Evolutionary conservation across 2,329 filamentous ascomycete species (phyloP).

Genomic region (Diaporthe destruens): DNA sequence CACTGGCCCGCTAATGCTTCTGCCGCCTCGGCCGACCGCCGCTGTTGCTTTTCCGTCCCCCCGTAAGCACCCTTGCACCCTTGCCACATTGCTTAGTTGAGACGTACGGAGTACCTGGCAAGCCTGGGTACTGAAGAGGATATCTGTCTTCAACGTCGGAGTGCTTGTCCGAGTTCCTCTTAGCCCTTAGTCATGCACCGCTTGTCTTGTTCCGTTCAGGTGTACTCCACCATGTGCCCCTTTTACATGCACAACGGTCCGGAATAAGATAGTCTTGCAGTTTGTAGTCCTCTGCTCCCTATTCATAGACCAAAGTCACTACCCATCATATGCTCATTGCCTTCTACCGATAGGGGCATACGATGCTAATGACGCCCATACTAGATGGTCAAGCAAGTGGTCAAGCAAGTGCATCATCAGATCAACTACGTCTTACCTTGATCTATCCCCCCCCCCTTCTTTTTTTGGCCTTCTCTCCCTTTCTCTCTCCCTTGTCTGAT

Average conservation of each 20-base stretch:
- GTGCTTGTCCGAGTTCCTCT: background rate
- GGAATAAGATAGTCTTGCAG: too few relatives aligned
- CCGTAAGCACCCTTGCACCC: background rate
- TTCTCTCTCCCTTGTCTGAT: too few relatives aligned
- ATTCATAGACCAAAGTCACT: background rate
- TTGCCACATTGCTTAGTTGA: background rate
- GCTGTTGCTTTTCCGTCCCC: background rate
- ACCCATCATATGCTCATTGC: background rate
- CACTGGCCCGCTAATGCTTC: slow-evolving; percentile 27
- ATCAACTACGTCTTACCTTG: background rate
- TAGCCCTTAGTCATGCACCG: background rate
- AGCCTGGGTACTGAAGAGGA: background rate
- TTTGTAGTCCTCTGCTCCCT: background rate
- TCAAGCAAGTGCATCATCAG: background rate
- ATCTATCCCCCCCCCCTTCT: too few relatives aligned
- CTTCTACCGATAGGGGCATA: background rate
- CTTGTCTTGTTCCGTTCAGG: background rate
- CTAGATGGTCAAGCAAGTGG: slow-evolving; percentile 4
- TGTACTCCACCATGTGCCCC: background rate
- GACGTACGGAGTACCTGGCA: too few relatives aligned
- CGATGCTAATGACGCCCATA: background rate
- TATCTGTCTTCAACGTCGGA: slow-evolving; percentile 30
- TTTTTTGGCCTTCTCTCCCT: too few relatives aligned
- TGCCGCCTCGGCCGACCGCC: slow-evolving; percentile 21
- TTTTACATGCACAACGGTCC: background rate